phyloP scores from a whole-genome alignment of 1,284 basidiomycete genomes.

The Laetiporus sulphureus region DNA sequence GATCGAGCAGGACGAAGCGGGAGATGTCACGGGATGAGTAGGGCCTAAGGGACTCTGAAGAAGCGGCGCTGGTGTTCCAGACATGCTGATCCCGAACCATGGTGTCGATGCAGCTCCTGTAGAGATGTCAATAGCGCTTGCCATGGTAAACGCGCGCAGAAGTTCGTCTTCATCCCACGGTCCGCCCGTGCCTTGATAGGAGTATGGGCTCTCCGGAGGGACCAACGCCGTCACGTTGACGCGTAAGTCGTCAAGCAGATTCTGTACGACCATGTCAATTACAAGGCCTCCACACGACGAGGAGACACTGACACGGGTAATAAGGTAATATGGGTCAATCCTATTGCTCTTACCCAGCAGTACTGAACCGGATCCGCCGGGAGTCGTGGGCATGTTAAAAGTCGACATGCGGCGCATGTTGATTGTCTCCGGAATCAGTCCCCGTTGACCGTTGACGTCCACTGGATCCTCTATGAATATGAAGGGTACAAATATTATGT shows the following conservation, averaged over 20 bases:
- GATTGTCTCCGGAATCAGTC: conserved; percentile 38
- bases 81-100: conserved; percentile 43
- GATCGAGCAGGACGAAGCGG: conserved; percentile 43
- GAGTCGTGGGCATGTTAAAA: conserved; percentile 27
- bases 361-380: conserved; percentile 29
- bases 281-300: not conserved
- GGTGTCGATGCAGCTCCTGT: conserved; percentile 34
- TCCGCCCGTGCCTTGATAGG: conserved; percentile 65
- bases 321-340: conserved; percentile 90
- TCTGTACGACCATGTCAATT: conserved; percentile 31
- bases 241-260: conserved; percentile 68
- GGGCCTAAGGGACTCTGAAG: conserved; percentile 13
- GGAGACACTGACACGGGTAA: conserved; percentile 56
- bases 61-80: conserved; percentile 25
- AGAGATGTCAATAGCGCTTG: conserved; percentile 48
- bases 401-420: conserved; percentile 36
- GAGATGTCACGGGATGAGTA: conserved; percentile 12
- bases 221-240: conserved; percentile 66
- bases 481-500: conserved; percentile 92
- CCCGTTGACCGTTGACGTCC: conserved; percentile 56
- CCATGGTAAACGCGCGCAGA: conserved; percentile 64
- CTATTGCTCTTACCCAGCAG: conserved; percentile 55
- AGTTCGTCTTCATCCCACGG: conserved; percentile 68
- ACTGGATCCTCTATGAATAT: conserved; percentile 90
- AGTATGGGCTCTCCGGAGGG: conserved; percentile 67